Conservation (phyloP, 176 grass and related monocot genomes). For the Triticum timopheevii region DNA sequence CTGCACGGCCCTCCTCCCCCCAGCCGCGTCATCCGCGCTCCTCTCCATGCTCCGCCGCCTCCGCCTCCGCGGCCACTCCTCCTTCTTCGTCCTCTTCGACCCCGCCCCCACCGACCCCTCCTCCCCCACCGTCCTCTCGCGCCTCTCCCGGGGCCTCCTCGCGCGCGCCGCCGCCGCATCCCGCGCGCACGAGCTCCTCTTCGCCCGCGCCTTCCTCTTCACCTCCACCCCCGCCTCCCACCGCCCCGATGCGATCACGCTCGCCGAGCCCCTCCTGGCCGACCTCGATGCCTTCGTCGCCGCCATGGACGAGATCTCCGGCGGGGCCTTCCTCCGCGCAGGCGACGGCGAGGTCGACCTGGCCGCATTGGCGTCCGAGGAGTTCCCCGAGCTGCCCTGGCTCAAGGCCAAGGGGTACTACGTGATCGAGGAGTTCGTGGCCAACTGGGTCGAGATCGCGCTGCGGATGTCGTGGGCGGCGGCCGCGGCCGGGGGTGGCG, state of each 20-base stretch:
- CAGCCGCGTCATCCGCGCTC: slow-evolving; percentile 38
- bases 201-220: slow-evolving; percentile 55
- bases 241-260: slow-evolving; percentile 52
- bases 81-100: slow-evolving; percentile 80
- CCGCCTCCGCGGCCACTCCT: slow-evolving; percentile 66
- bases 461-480: slow-evolving; percentile 68
- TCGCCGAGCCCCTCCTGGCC: slow-evolving; percentile 61
- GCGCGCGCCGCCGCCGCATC: slow-evolving; percentile 54
- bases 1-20: slow-evolving; percentile 49
- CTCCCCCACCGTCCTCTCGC: slow-evolving; percentile 63
- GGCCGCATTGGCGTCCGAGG: slow-evolving; percentile 26
- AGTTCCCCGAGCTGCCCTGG: slow-evolving; percentile 82
- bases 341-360: slow-evolving; percentile 43
- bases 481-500: slow-evolving; percentile 39
- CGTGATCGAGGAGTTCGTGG: slow-evolving; percentile 74
- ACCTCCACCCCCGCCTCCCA: slow-evolving; percentile 39
- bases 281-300: slow-evolving; percentile 71
- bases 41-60: slow-evolving; percentile 71
- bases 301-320: slow-evolving; percentile 82
- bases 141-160: slow-evolving; percentile 78
- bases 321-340: slow-evolving; percentile 66
- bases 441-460: slow-evolving; percentile 81
- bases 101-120: slow-evolving; percentile 21
- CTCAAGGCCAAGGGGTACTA: slow-evolving; percentile 82
- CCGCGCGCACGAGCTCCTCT: slow-evolving; percentile 34